phyloP scores from a whole-genome alignment of 2,329 filamentous ascomycete genomes.

The Penicillium fuscoglaucum region DNA sequence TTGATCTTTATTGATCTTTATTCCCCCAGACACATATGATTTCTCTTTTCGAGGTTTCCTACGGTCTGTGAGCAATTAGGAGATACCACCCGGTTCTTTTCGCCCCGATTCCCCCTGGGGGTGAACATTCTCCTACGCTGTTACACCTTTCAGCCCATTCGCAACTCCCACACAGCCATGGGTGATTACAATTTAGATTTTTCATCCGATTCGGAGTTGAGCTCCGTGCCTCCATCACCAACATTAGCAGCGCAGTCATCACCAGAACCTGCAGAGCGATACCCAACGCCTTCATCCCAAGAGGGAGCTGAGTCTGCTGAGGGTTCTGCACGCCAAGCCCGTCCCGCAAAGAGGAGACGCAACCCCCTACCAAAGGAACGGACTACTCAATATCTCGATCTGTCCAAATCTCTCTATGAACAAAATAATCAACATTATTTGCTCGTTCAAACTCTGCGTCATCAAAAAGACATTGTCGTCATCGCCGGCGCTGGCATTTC shows the following conservation, averaged over 20 bases:
- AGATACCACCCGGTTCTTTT: conserved; percentile 9
- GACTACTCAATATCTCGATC: conserved; percentile 78
- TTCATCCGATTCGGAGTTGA: conserved; percentile 44
- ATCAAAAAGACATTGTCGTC: conserved; percentile 94
- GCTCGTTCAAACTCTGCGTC: conserved; percentile 72
- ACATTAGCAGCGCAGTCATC: conserved; percentile 41
- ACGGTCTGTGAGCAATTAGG: conserved; percentile 11
- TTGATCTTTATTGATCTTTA: conserved; percentile 9
- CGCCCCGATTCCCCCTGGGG: conserved; percentile 1
- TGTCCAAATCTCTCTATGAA: conserved; percentile 50
- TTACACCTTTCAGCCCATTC: conserved; percentile 11
- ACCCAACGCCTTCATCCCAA: conserved; percentile 47
- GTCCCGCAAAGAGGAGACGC: conserved; percentile 72
- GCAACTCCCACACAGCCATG: conserved; percentile 22
- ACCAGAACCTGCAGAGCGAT: conserved; percentile 35
- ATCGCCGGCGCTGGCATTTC: conserved; percentile 97
- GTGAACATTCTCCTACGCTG: conserved; percentile 11
- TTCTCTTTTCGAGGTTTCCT: conserved; percentile 8
- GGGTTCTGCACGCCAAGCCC: conserved; percentile 52
- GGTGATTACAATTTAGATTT: conserved; percentile 22
- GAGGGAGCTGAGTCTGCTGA: conserved; percentile 27
- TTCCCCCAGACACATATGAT: conserved; percentile 11
- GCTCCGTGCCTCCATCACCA: conserved; percentile 35
- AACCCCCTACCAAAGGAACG: conserved; percentile 64
- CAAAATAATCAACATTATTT: conserved; percentile 66